Evolutionary conservation across 345 rosid genomes (phyloP).

Genomic region (Eucalyptus pumila): DNA sequence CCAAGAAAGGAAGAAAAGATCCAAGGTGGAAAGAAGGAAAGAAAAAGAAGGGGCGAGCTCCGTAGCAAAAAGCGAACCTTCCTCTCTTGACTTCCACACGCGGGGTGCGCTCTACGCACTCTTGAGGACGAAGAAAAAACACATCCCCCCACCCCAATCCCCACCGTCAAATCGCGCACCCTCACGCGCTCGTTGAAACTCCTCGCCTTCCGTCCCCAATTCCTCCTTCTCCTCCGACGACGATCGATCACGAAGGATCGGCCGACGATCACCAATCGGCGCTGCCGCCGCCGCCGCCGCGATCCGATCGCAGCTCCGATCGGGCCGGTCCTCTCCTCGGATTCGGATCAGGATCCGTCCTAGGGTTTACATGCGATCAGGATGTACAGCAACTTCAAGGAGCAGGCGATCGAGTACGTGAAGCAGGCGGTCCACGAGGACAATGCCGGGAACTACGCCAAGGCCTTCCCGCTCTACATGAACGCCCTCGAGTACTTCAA

Average conservation of each 20-base stretch:
- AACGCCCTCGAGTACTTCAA: constrained; percentile 94
- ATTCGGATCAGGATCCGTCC: too few relatives aligned
- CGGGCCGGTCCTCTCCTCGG: not conserved
- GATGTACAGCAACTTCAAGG: constrained; percentile 96
- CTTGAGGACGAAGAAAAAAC: not conserved
- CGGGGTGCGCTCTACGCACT: not conserved
- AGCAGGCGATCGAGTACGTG: constrained; percentile 91
- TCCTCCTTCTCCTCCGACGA: not conserved
- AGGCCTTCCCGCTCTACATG: constrained; percentile 84
- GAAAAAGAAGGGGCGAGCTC: not conserved
- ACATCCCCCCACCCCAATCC: not conserved
- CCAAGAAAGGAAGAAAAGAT: not conserved
- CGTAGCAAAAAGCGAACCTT: not conserved
- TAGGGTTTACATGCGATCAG: not conserved
- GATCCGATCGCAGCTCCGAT: not conserved
- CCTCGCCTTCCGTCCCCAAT: not conserved
- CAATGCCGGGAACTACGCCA: constrained; percentile 81
- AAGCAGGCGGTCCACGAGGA: constrained; percentile 87
- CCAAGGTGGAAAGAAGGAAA: not conserved
- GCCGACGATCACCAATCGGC: not conserved
- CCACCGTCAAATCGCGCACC: too few relatives aligned
- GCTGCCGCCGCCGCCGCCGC: not conserved
- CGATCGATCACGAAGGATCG: not conserved
- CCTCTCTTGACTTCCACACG: not conserved
- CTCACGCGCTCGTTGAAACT: not conserved